These are phyloP conservation scores for Nigrospora oryzae DNA, from an alignment of 2,329 filamentous ascomycete species.

Conservation along the genomic window DNA sequence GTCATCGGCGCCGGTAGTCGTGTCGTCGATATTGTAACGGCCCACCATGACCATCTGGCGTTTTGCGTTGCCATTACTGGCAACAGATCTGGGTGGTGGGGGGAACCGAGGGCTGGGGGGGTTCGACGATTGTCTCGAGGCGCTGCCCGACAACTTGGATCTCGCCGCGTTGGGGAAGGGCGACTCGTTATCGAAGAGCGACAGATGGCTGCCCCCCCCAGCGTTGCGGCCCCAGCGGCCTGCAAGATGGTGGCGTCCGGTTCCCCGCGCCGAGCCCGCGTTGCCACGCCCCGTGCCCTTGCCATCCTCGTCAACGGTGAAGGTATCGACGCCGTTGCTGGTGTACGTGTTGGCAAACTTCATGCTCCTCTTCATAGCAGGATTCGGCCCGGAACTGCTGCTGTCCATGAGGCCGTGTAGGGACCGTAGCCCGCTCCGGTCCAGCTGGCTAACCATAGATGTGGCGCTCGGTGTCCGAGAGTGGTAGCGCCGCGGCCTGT, in stretches of 20 bases:
- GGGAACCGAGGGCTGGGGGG: conserved; percentile 60
- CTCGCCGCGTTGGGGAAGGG: conserved; percentile 63
- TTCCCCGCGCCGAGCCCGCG: conserved; percentile 55
- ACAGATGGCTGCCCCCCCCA: conserved; percentile 54
- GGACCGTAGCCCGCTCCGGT: conserved; percentile 51
- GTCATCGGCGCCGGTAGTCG: conserved; percentile 68
- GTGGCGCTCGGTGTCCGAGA: conserved; percentile 92
- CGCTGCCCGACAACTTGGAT: conserved; percentile 51
- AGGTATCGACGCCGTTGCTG: conserved; percentile 43
- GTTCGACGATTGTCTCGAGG: conserved; percentile 53
- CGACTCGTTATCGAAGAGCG: conserved; percentile 69
- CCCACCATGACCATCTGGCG: conserved; percentile 49
- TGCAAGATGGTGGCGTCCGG: conserved; percentile 63
- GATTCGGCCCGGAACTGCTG: conserved; percentile 27
- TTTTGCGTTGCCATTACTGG: conserved; percentile 25
- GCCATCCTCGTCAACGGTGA: conserved; percentile 59
- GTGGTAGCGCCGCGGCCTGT: conserved; percentile 69
- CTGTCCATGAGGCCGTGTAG: conserved; percentile 61
- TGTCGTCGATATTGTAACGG: conserved; percentile 74
- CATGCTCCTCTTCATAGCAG: conserved; percentile 83
- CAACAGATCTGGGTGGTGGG: conserved; percentile 12
- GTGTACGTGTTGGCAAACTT: conserved; percentile 83
- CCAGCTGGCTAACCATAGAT: conserved; percentile 66
- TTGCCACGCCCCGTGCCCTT: conserved; percentile 53
- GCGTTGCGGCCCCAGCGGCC: conserved; percentile 67